A percentile compares a stretch with the other conserved stretches of the same genome.
These are phyloP conservation scores for Xylaria palmicola DNA, from an alignment of 495 filamentous ascomycete species.

Conservation along the genomic window DNA sequence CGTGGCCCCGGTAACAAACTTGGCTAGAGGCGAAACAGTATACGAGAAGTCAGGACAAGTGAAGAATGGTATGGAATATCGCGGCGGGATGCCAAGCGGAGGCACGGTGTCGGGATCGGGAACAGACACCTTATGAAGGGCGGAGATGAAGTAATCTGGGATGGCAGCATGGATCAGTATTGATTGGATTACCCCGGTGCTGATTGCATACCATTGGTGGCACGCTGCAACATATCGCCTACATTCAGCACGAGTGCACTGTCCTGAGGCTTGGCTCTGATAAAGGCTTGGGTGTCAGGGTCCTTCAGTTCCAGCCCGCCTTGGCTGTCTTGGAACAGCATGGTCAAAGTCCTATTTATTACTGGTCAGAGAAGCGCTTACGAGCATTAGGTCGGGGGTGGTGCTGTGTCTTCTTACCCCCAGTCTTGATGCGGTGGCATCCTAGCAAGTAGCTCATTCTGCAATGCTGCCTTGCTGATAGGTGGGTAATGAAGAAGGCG, in stretches of 20 bases:
- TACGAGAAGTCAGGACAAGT: constrained; percentile 50
- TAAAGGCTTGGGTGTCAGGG: constrained; percentile 45
- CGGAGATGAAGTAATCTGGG: background rate
- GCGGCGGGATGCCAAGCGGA: constrained; percentile 48
- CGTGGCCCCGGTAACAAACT: constrained; percentile 39
- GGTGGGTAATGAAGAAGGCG: background rate
- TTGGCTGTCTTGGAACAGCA: constrained; percentile 49
- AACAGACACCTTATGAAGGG: constrained; percentile 36
- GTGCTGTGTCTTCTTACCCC: background rate
- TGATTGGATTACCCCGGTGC: background rate
- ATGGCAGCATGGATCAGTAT: background rate
- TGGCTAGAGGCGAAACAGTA: constrained; percentile 53
- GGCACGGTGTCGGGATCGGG: constrained; percentile 39
- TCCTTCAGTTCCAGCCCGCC: constrained; percentile 57
- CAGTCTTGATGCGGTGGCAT: background rate
- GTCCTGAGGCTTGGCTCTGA: constrained; percentile 48
- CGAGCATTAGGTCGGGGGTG: background rate
- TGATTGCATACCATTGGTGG: background rate
- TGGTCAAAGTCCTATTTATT: constrained; percentile 42
- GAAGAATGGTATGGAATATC: constrained; percentile 65
- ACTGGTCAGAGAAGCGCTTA: background rate
- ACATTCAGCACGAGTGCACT: constrained; percentile 54
- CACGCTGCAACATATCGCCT: background rate
- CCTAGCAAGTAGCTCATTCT: background rate
- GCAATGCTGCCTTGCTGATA: background rate